Conservation (phyloP, 805 yeast species). For the Ogataea nakhonphanomensis region DNA sequence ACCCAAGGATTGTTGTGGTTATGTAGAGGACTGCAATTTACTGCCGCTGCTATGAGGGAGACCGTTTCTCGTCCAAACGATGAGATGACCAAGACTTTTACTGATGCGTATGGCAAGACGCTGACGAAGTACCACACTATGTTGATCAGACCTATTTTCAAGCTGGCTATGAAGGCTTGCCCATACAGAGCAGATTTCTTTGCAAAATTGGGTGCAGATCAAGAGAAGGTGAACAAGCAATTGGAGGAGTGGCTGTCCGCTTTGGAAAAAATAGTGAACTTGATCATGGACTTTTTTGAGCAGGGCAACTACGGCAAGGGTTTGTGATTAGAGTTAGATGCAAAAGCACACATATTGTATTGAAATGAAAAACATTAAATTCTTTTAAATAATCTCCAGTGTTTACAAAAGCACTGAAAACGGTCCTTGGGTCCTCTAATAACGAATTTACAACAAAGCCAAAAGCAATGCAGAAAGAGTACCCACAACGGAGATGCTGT, state of each 20-base stretch:
- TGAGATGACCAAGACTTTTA: constrained; percentile 75
- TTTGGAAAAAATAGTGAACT: constrained; percentile 67
- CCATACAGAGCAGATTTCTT: constrained; percentile 88
- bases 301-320: constrained; percentile 89
- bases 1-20: constrained; percentile 92
- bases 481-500: constrained; percentile 43
- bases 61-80: constrained; percentile 58
- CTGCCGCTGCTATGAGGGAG: constrained; percentile 86
- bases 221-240: constrained; percentile 61
- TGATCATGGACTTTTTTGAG: constrained; percentile 70
- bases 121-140: constrained; percentile 77
- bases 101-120: constrained; percentile 80
- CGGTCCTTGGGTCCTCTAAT: background rate
- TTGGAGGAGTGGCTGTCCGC: constrained; percentile 72
- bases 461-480: constrained; percentile 47
- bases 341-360: constrained; percentile 5
- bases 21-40: constrained; percentile 79
- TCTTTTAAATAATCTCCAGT: constrained; percentile 5
- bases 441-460: constrained; percentile 42
- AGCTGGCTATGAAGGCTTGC: constrained; percentile 92
- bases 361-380: constrained; percentile 3
- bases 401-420: background rate
- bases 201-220: constrained; percentile 74
- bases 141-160: constrained; percentile 81
- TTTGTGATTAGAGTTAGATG: constrained; percentile 39